These are phyloP conservation scores for Blastocladiella emersonii DNA, from an alignment of 371 early-diverging fungal genomes.

Conservation along the genomic window DNA sequence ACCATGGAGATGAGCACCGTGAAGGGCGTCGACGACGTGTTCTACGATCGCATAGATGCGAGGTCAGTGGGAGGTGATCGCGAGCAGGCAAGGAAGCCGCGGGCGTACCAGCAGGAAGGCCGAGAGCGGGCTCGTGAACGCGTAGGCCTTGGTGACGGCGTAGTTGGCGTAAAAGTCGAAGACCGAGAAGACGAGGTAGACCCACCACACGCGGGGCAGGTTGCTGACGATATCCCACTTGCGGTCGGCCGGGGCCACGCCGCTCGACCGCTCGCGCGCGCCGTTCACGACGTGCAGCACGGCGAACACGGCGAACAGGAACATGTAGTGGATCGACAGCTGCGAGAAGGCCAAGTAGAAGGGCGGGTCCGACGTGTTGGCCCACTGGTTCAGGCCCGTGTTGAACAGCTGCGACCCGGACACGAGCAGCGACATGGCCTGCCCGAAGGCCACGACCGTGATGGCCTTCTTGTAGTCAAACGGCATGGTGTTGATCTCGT, in stretches of 20 bases:
- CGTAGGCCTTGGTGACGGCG: background rate
- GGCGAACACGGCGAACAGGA: background rate
- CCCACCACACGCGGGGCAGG: background rate
- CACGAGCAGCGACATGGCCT: background rate
- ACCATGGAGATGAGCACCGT: constrained; percentile 2
- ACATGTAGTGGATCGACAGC: background rate
- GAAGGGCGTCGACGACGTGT: constrained; percentile 1
- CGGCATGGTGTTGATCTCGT: too few relatives aligned
- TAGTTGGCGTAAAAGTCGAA: constrained; percentile 2
- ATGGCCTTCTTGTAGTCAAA: too few relatives aligned
- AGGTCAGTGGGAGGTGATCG: background rate
- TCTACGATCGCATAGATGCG: background rate
- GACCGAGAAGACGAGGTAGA: background rate
- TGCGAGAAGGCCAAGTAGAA: background rate
- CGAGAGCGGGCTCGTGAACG: background rate
- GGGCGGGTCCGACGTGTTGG: background rate
- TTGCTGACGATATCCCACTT: background rate
- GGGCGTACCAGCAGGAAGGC: background rate
- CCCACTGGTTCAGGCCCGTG: background rate
- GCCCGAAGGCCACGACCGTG: background rate
- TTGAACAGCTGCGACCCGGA: background rate
- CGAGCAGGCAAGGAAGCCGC: background rate
- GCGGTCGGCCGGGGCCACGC: background rate
- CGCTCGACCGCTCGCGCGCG: background rate
- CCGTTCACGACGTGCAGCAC: background rate